Conservation (phyloP, 306 rosid genomes). For the Cucurbita ficifolia region DNA sequence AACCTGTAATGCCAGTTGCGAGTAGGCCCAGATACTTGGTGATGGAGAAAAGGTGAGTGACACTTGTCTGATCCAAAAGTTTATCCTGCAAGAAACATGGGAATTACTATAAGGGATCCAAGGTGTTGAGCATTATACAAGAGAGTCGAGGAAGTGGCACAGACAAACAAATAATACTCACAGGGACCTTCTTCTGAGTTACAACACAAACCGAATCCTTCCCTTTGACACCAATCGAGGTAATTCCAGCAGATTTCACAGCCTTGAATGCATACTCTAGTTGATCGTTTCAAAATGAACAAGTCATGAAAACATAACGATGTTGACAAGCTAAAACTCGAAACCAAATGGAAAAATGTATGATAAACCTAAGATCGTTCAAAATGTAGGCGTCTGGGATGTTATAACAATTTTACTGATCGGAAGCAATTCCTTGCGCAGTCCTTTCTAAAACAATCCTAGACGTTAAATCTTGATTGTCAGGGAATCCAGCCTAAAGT, state of each 20-base stretch:
- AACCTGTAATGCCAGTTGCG: constrained; percentile 97
- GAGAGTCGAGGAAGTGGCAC: not conserved
- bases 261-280: constrained; percentile 98
- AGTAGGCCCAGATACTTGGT: constrained; percentile 86
- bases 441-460: not conserved
- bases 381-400: not conserved
- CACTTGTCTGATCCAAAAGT: constrained; percentile 95
- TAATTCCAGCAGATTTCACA: constrained; percentile 83
- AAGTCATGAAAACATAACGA: not conserved
- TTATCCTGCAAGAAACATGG: constrained; percentile 51
- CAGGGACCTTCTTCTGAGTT: constrained; percentile 98
- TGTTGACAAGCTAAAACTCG: not conserved
- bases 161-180: constrained; percentile 25
- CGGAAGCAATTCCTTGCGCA: not conserved
- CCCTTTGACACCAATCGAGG: constrained; percentile 90
- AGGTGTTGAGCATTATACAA: not conserved
- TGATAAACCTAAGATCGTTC: not conserved
- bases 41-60: constrained; percentile 78
- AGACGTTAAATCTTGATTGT: not conserved
- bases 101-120: not conserved
- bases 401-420: not conserved
- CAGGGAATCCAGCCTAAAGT: not conserved
- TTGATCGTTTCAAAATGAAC: constrained; percentile 14
- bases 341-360: not conserved
- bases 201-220: constrained; percentile 91